A percentile compares a stretch with the other conserved stretches of the same genome.
Conservation (phyloP, 176 grass and related monocot species). For the Avena eriantha region DNA sequence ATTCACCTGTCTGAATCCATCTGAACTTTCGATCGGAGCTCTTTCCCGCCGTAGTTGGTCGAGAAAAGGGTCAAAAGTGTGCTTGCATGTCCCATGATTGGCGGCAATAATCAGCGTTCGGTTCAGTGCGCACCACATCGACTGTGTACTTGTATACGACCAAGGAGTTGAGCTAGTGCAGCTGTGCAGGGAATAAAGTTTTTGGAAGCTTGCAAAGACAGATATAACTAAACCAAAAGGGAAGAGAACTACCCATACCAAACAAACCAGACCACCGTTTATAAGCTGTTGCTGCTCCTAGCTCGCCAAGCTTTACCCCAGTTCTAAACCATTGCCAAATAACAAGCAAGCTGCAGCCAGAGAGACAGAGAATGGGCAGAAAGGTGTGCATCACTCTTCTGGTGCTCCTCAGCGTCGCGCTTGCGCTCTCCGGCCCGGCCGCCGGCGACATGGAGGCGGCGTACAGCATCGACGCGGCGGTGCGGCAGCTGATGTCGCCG, state of each 20-base stretch:
- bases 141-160: background rate
- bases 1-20: background rate
- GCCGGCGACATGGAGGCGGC: background rate
- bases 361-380: background rate
- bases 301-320: background rate
- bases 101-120: background rate
- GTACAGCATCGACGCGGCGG: conserved; percentile 3
- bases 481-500: conserved; percentile 3
- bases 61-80: background rate
- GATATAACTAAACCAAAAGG: background rate
- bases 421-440: background rate
- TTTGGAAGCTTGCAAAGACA: background rate
- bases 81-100: background rate
- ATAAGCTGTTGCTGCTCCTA: background rate
- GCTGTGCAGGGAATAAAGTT: background rate
- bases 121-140: background rate
- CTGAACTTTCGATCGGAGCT: background rate
- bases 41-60: background rate
- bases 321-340: background rate
- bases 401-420: background rate
- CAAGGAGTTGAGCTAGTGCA: background rate
- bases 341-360: background rate
- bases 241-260: background rate
- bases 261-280: conserved; percentile 6
- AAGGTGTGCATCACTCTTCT: background rate